Percentiles rank a stretch among this genome's conserved stretches.
Conservation (phyloP, 352 stramenopile species). For the Elongisporangium undulatum region DNA sequence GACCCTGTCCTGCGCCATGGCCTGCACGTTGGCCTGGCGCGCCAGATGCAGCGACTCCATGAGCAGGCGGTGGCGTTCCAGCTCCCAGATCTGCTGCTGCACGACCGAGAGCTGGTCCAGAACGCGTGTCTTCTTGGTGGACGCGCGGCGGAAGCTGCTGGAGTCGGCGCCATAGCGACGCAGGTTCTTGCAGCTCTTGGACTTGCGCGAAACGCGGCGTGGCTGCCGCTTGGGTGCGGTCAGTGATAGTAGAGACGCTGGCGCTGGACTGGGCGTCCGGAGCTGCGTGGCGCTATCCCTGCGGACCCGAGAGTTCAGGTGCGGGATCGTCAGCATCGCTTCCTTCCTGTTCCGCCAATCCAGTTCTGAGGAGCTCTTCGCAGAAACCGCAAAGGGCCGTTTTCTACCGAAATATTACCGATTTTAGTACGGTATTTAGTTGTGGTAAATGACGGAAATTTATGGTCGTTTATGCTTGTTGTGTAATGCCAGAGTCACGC, state of each 20-base stretch:
- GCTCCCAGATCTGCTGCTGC: conserved; percentile 31
- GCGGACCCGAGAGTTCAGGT: not conserved
- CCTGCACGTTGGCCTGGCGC: conserved; percentile 32
- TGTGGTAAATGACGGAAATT: not conserved
- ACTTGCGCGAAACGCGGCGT: conserved; percentile 15
- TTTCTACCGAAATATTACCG: not conserved
- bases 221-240: not conserved
- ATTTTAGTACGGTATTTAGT: not conserved
- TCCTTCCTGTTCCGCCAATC: not conserved
- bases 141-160: conserved; percentile 22
- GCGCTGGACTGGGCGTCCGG: not conserved
- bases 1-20: conserved; percentile 35
- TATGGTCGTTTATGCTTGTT: not conserved
- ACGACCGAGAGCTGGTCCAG: conserved; percentile 21
- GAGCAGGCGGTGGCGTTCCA: conserved; percentile 41
- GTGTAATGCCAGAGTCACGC: no score
- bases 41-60: conserved; percentile 37
- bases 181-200: conserved; percentile 44
- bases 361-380: not conserved
- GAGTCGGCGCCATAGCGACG: conserved; percentile 22
- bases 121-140: conserved; percentile 5
- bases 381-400: not conserved
- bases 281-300: not conserved
- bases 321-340: not conserved
- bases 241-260: not conserved